A percentile compares a stretch with the other conserved stretches of the same genome.
phyloP scores from a whole-genome alignment of 2,329 filamentous ascomycete genomes.

The Apiospora koreana region DNA sequence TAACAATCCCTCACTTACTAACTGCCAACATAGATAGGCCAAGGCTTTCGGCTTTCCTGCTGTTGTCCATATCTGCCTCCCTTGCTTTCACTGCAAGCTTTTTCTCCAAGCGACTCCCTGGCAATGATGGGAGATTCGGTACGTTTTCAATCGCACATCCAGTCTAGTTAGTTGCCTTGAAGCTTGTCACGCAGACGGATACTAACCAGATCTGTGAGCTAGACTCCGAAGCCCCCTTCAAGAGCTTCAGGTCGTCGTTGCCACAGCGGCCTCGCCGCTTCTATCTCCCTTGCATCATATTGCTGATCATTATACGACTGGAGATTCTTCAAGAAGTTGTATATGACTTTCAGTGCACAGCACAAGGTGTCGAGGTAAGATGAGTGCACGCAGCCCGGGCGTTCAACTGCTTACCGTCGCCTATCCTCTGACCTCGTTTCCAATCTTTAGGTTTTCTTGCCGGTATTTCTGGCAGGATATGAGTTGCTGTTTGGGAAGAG shows the following conservation, averaged over 20 bases:
- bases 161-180: background rate
- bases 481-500: constrained; percentile 42
- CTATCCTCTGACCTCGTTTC: background rate
- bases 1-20: background rate
- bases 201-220: background rate
- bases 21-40: constrained; percentile 43
- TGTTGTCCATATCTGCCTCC: constrained; percentile 47
- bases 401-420: background rate
- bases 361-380: constrained; percentile 50
- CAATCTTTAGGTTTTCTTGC: constrained; percentile 45
- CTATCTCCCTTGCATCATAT: constrained; percentile 45
- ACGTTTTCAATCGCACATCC: constrained; percentile 11
- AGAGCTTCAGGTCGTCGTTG: constrained; percentile 36
- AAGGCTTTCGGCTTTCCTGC: constrained; percentile 47
- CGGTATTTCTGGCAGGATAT: constrained; percentile 44
- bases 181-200: background rate
- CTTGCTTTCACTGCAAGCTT: constrained; percentile 43
- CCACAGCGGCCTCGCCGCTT: constrained; percentile 49
- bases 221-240: constrained; percentile 35
- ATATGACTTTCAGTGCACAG: constrained; percentile 51
- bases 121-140: constrained; percentile 49
- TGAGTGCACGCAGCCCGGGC: background rate
- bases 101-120: constrained; percentile 47
- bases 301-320: constrained; percentile 47
- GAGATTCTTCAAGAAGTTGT: constrained; percentile 49